Evolutionary conservation across 148 eudicot genomes (phyloP), one percentile per base, ranked within the genome.

Genomic region (Chenopodium formosanum): DNA sequence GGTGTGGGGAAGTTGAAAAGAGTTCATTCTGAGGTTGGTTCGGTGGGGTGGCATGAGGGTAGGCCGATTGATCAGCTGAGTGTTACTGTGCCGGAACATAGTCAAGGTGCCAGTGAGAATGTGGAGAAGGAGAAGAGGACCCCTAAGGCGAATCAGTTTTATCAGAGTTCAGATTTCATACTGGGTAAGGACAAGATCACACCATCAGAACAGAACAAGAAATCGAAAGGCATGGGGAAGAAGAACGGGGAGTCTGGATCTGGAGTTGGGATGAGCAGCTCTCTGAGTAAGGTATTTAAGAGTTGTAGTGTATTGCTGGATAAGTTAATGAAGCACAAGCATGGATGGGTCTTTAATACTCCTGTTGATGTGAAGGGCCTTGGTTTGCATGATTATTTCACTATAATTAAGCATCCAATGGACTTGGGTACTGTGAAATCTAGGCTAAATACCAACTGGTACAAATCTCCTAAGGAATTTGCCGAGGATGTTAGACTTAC

Each of bases 401-500:
- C 87, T 5, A 88, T 94, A 70, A 92, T 94, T 70, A 91, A 93
- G 79, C 83, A 88, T 74, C 98, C 99, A 1, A 96, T 96, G 98
- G 99, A 96, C 85, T 90, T 96, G 86, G 99, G 98, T 44, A 94
- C 99, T 23, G 94, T 96, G 82, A 96, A 92, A 78, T 80, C 93
- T 60, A 89, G 92, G 91, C 87, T 96, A 29, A 79, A 78, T 75
- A 83, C 89, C 60, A 94, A 92, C 62, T 90, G 88, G 91, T 94
- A 96, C 87, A 89, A 90, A 83, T 83, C 94, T 58, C 98, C 99
- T 0, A 85, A 84, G 79, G 98, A 92, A 70, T 94, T 96, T 70
- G 94, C 95, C 0, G 97, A 91, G 84, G 98, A 95, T 87, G 98
- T 95, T 25, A 90, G 97, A 90, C 95, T 92, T 64, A 93, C 98